Evolutionary conservation across 495 filamentous ascomycete genomes (phyloP).

Genomic region (Lasiosphaeria miniovina): DNA sequence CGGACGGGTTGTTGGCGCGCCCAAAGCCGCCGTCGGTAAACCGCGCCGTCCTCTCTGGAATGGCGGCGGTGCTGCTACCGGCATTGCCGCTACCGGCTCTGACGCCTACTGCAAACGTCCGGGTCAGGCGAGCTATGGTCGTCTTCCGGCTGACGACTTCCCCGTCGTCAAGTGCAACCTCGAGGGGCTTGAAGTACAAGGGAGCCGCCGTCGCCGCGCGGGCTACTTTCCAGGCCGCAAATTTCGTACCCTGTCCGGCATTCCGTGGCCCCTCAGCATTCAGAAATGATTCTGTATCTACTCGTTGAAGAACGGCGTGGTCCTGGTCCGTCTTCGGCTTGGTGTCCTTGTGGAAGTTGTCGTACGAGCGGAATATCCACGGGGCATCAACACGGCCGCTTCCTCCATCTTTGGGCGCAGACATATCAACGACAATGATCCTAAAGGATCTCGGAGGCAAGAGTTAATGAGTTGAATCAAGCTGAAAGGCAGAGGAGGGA

Average conservation of each 20-base stretch:
- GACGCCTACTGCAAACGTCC: neutral
- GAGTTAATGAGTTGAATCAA: neutral
- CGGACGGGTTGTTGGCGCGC: neutral
- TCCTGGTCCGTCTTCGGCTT: neutral
- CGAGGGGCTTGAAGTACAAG: conserved; percentile 2
- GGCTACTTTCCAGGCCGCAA: conserved; percentile 8
- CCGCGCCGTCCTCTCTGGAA: neutral
- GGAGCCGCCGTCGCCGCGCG: conserved; percentile 1
- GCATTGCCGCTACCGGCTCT: neutral
- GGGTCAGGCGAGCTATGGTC: neutral
- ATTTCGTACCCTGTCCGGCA: neutral
- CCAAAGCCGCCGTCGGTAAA: conserved; percentile 7
- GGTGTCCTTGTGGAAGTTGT: neutral
- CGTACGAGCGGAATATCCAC: conserved; percentile 4
- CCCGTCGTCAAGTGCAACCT: conserved; percentile 2
- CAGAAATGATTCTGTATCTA: neutral
- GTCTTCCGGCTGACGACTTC: neutral
- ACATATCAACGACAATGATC: neutral
- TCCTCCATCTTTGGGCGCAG: neutral
- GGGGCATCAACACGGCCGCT: neutral
- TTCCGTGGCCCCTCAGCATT: neutral
- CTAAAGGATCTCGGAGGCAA: too few relatives aligned
- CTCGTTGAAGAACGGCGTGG: neutral
- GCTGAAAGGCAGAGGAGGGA: neutral
- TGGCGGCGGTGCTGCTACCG: neutral